These are phyloP conservation scores for Raphanus hybrid DNA, from an alignment of 441 rosid species.

Conservation along the genomic window DNA sequence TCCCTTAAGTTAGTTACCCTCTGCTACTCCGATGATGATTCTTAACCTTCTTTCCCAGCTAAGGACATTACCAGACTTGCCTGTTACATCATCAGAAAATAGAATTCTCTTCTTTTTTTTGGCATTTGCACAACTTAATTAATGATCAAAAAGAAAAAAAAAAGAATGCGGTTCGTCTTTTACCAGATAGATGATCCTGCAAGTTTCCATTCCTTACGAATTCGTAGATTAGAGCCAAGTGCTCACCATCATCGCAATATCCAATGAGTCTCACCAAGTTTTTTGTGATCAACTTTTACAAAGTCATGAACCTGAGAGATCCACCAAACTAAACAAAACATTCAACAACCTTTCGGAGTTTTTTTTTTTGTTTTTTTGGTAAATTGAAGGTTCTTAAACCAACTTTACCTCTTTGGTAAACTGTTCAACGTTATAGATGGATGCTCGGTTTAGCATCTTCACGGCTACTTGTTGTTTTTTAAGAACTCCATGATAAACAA, in stretches of 20 bases:
- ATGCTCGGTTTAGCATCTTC: slow-evolving; percentile 44
- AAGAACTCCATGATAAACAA: slow-evolving; percentile 42
- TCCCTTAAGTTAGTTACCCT: slow-evolving; percentile 39
- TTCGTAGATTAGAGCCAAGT: slow-evolving; percentile 55
- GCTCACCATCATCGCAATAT: slow-evolving; percentile 51
- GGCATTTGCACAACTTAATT: not conserved
- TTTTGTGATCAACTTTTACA: slow-evolving; percentile 48
- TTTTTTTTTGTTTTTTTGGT: too few species aligned
- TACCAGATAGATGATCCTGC: slow-evolving; percentile 26
- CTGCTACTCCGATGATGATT: slow-evolving; percentile 52
- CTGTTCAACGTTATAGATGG: slow-evolving; percentile 37
- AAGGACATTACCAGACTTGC: slow-evolving; percentile 28
- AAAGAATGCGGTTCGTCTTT: not conserved
- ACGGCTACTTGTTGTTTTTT: slow-evolving; percentile 38
- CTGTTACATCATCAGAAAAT: slow-evolving; percentile 3
- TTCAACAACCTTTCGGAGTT: not conserved
- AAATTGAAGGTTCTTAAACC: too few species aligned
- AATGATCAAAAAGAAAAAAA: too few species aligned
- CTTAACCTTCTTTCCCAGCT: slow-evolving; percentile 51
- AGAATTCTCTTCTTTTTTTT: not conserved
- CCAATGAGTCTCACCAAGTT: slow-evolving; percentile 56
- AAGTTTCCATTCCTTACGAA: slow-evolving; percentile 50
- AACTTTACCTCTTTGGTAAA: slow-evolving; percentile 42
- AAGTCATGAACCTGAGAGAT: slow-evolving; percentile 21
- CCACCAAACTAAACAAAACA: not conserved